Conservation (phyloP, 2,329 filamentous ascomycete species). For the Aspergillus sergii region DNA sequence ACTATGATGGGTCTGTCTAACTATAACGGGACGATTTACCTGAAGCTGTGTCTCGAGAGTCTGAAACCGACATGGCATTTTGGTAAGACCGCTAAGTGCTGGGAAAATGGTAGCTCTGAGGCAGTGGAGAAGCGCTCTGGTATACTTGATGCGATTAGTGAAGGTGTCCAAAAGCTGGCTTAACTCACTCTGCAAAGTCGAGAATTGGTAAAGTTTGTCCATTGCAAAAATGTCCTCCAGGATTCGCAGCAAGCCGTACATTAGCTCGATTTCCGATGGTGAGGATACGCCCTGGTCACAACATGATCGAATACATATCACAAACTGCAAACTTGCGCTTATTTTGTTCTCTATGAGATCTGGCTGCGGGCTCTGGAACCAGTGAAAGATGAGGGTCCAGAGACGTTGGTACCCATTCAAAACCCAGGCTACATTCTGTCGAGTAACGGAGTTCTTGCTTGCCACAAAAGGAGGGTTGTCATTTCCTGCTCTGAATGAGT, state of each 20-base stretch:
- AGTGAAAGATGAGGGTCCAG: slow-evolving; percentile 32
- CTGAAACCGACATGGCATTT: slow-evolving; percentile 20
- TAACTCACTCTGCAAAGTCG: slow-evolving; percentile 34
- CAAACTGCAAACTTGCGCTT: slow-evolving; percentile 29
- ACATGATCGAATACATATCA: slow-evolving; percentile 26
- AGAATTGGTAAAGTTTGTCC: slow-evolving; percentile 23
- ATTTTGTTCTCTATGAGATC: slow-evolving; percentile 21
- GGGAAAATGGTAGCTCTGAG: slow-evolving; percentile 31
- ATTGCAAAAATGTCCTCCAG: slow-evolving; percentile 33
- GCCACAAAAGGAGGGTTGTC: slow-evolving; percentile 15
- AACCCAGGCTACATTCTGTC: slow-evolving; percentile 37
- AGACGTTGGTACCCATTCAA: slow-evolving; percentile 37
- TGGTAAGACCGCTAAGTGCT: slow-evolving; percentile 26
- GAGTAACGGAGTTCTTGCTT: slow-evolving; percentile 26
- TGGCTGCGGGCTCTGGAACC: slow-evolving; percentile 26
- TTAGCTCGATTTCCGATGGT: slow-evolving; percentile 30
- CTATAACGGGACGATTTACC: slow-evolving; percentile 26
- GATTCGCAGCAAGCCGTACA: slow-evolving; percentile 33
- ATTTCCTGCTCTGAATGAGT: slow-evolving; percentile 28
- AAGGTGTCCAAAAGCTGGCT: slow-evolving; percentile 32
- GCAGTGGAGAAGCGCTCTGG: slow-evolving; percentile 21
- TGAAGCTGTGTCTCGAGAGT: slow-evolving; percentile 33
- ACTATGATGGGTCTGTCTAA: not conserved
- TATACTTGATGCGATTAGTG: slow-evolving; percentile 21
- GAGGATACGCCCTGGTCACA: slow-evolving; percentile 24